phyloP scores from a whole-genome alignment of 1,139 yeast species.

The Candida sp. region DNA sequence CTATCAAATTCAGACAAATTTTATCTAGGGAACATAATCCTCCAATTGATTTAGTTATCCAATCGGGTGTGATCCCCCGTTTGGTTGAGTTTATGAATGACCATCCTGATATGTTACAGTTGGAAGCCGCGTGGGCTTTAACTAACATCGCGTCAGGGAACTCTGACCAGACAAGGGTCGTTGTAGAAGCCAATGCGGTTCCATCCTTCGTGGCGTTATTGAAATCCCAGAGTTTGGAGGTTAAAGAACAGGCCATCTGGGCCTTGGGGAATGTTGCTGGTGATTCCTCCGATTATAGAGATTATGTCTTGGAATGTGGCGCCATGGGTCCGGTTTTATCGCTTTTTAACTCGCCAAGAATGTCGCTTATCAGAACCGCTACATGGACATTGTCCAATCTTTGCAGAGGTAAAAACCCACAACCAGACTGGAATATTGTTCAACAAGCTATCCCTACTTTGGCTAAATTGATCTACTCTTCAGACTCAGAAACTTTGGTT shows the following conservation, averaged over 20 bases:
- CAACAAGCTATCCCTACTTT: constrained; percentile 88
- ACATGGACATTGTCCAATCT: constrained; percentile 97
- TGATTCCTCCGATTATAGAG: constrained; percentile 87
- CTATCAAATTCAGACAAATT: constrained; percentile 90
- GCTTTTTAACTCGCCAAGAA: constrained; percentile 76
- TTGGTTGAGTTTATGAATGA: constrained; percentile 85
- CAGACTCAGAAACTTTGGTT: constrained; percentile 89
- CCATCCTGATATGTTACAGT: constrained; percentile 83
- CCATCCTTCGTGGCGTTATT: constrained; percentile 85
- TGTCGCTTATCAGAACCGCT: constrained; percentile 90
- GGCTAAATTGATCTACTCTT: constrained; percentile 85
- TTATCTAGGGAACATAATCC: constrained; percentile 95
- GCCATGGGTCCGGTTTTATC: constrained; percentile 89
- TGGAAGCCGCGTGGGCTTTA: constrained; percentile 99
- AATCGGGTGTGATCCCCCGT: constrained; percentile 89
- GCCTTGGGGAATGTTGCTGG: constrained; percentile 99
- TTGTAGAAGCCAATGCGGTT: constrained; percentile 91
- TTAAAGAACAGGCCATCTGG: constrained; percentile 98
- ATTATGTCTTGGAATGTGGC: constrained; percentile 76
- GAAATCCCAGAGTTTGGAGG: constrained; percentile 80
- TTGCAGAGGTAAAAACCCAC: constrained; percentile 96
- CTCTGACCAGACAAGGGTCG: constrained; percentile 84
- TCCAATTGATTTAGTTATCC: constrained; percentile 93
- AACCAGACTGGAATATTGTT: constrained; percentile 90
- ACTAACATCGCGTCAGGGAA: constrained; percentile 98